These are phyloP conservation scores for Trichoderma sp. DNA, from an alignment of 2,329 filamentous ascomycete species.

Conservation along the genomic window DNA sequence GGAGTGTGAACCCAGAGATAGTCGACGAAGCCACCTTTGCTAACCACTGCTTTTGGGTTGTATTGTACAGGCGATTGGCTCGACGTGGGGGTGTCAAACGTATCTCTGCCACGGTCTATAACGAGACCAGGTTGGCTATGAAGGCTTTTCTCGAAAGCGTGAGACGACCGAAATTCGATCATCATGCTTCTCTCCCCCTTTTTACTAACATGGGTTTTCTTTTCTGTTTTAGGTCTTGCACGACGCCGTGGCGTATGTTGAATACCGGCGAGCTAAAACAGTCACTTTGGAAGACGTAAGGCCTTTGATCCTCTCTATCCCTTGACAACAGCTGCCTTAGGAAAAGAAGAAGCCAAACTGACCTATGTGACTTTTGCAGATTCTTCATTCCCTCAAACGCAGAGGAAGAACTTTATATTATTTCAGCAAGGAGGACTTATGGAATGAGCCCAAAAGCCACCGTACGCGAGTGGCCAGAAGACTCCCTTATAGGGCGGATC, in stretches of 20 bases:
- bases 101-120: constrained; percentile 64
- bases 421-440: constrained; percentile 47
- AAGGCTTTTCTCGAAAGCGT: constrained; percentile 50
- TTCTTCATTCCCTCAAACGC: constrained; percentile 49
- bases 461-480: not conserved
- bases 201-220: not conserved
- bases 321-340: not conserved
- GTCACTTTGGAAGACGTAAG: constrained; percentile 60
- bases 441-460: not conserved
- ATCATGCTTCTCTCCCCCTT: not conserved
- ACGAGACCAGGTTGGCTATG: constrained; percentile 55
- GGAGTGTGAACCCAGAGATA: not conserved
- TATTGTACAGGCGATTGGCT: constrained; percentile 58
- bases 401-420: constrained; percentile 57
- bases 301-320: constrained; percentile 3
- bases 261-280: constrained; percentile 59
- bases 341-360: not conserved
- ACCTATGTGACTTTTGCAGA: not conserved
- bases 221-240: constrained; percentile 46
- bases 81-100: constrained; percentile 75
- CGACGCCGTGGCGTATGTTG: constrained; percentile 49
- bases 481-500: not conserved
- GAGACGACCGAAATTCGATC: constrained; percentile 2
- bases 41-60: constrained; percentile 12
- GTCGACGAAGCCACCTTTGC: not conserved